Evolutionary conservation across 345 rosid species (phyloP).

Genomic region (Camelina laxa): DNA sequence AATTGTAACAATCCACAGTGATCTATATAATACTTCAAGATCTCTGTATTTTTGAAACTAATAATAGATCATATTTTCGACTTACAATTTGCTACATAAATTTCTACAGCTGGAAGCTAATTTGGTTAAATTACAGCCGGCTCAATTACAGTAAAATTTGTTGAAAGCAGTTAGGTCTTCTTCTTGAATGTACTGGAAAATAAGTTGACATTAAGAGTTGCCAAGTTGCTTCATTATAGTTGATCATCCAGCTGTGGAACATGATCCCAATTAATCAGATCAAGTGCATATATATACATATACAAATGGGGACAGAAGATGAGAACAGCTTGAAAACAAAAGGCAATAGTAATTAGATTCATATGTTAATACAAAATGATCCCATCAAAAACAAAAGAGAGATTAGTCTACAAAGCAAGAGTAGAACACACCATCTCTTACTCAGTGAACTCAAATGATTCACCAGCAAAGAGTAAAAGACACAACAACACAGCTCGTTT

Average conservation of each 20-base stretch:
- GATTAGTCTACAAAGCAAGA: slow-evolving; percentile 36
- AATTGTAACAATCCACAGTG: slow-evolving; percentile 29
- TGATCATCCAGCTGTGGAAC: not conserved
- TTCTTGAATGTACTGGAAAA: too few species aligned
- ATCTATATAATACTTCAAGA: slow-evolving; percentile 20
- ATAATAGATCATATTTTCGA: not conserved
- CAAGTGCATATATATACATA: not conserved
- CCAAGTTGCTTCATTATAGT: too few species aligned
- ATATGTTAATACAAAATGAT: slow-evolving; percentile 26
- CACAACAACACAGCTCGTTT: slow-evolving; percentile 38
- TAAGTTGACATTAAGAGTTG: too few species aligned
- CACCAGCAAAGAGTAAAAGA: slow-evolving; percentile 35
- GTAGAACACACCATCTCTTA: slow-evolving; percentile 26
- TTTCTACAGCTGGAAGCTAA: not conserved
- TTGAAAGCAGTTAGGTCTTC: not conserved
- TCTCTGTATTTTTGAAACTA: slow-evolving; percentile 9
- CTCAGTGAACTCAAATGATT: slow-evolving; percentile 10
- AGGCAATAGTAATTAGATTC: slow-evolving; percentile 30
- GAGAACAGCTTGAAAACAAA: not conserved
- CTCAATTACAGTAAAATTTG: too few species aligned
- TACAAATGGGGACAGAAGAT: not conserved
- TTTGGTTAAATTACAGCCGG: not conserved
- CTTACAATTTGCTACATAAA: not conserved
- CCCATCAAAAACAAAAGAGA: slow-evolving; percentile 12
- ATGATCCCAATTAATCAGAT: slow-evolving; percentile 1